Conservation (phyloP, 2,329 filamentous ascomycete genomes). For the Colletotrichum siamense region DNA sequence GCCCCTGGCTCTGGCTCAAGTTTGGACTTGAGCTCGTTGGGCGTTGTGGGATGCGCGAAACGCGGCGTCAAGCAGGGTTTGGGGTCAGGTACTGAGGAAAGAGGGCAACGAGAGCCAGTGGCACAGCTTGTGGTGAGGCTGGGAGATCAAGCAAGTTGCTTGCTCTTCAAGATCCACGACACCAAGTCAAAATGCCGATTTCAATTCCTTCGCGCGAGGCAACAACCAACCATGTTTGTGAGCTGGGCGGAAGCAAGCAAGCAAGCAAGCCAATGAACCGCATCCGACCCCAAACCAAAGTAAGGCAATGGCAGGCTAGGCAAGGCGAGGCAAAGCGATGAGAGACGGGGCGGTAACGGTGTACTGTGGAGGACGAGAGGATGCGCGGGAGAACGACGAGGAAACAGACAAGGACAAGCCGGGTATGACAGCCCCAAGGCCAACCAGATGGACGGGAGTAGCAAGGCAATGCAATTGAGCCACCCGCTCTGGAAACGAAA, state of each 20-base stretch:
- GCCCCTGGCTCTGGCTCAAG: not conserved
- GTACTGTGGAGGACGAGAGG: not conserved
- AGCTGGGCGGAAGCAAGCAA: not conserved
- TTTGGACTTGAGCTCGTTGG: not conserved
- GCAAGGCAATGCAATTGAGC: not conserved
- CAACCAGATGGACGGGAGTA: not conserved
- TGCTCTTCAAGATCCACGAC: not conserved
- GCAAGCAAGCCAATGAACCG: not conserved
- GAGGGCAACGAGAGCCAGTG: not conserved
- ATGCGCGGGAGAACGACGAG: not conserved
- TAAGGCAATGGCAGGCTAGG: not conserved
- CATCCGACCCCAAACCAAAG: not conserved
- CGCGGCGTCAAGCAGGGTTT: not conserved
- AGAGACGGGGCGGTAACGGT: not conserved
- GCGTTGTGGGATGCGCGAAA: not conserved
- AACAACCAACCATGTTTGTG: not conserved
- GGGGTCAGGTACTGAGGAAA: not conserved
- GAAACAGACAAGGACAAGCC: not conserved
- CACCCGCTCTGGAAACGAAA: not conserved
- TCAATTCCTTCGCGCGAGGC: not conserved
- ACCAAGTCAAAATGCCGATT: not conserved
- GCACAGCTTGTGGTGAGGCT: not conserved
- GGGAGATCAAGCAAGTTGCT: not conserved
- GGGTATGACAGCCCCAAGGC: not conserved
- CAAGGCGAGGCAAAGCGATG: not conserved